Percentiles rank a stretch among this genome's conserved stretches.
Conservation (phyloP, 2,329 filamentous ascomycete genomes). For the Davidsoniella virescens region DNA sequence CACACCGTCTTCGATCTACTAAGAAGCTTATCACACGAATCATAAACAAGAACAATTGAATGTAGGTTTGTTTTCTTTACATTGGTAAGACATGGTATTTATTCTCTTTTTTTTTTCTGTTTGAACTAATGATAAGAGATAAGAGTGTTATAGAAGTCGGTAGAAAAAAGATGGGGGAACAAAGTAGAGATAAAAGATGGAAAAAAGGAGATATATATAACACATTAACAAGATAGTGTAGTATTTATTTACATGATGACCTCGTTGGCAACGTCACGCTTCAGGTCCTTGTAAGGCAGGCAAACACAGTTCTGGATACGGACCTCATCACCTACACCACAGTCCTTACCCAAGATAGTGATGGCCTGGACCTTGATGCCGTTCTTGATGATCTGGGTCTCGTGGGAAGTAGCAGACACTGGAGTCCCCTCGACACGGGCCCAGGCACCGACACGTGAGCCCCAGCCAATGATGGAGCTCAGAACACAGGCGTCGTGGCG, state of each 20-base stretch:
- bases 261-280: slow-evolving; percentile 77
- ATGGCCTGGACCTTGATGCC: slow-evolving; percentile 98
- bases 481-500: slow-evolving; percentile 93
- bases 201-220: background rate
- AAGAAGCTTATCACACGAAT: no score
- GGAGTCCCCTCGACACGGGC: slow-evolving; percentile 92
- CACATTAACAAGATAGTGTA: background rate
- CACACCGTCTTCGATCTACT: no score
- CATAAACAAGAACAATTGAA: no score
- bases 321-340: slow-evolving; percentile 80
- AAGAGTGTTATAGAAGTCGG: background rate
- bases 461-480: slow-evolving; percentile 95
- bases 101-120: no score
- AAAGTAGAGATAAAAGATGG: background rate
- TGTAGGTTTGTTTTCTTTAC: no score
- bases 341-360: slow-evolving; percentile 94
- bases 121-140: no score
- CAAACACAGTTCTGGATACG: slow-evolving; percentile 96
- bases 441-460: slow-evolving; percentile 92
- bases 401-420: slow-evolving; percentile 72
- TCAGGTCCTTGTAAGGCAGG: slow-evolving; percentile 93
- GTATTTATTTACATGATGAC: slow-evolving; percentile 65
- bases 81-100: no score
- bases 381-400: slow-evolving; percentile 90
- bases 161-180: background rate